Percentiles rank a stretch among this genome's conserved stretches.
Conservation (phyloP, 106 monocot genomes). For the Allium fistulosum region DNA sequence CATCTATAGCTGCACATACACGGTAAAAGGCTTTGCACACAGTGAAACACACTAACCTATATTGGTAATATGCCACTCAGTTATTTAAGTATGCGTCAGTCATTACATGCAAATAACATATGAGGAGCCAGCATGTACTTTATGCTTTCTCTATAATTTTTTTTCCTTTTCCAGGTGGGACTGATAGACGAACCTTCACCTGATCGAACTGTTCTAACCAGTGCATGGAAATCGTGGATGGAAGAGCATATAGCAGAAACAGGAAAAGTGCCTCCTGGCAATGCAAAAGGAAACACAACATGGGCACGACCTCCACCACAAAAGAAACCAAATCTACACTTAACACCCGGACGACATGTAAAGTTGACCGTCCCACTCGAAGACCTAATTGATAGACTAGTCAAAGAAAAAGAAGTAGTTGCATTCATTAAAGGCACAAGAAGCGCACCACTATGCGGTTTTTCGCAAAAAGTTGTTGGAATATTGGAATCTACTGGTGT, state of each 20-base stretch:
- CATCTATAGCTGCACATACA: too few species aligned
- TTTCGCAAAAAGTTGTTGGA: slow-evolving; percentile 83
- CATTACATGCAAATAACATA: too few species aligned
- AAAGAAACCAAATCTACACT: slow-evolving; percentile 55
- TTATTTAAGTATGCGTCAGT: too few species aligned
- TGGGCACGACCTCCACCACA: slow-evolving; percentile 37
- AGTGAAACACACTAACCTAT: too few species aligned
- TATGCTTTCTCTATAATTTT: too few species aligned
- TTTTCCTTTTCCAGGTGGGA: slow-evolving; percentile 34
- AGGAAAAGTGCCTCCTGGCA: slow-evolving; percentile 79
- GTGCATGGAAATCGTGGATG: slow-evolving; percentile 97
- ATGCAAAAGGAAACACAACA: slow-evolving; percentile 63
- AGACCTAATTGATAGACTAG: slow-evolving; percentile 70
- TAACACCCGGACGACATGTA: slow-evolving; percentile 83
- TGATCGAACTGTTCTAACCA: slow-evolving; percentile 50
- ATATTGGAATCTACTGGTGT: slow-evolving; percentile 69
- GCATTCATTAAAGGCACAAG: slow-evolving; percentile 98
- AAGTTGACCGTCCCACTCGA: slow-evolving; percentile 72
- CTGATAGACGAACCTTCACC: slow-evolving; percentile 40
- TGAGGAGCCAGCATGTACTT: too few species aligned
- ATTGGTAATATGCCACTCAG: too few species aligned
- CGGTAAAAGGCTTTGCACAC: too few species aligned
- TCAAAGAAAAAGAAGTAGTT: slow-evolving; percentile 83
- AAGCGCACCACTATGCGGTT: slow-evolving; percentile 79
- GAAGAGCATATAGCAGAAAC: slow-evolving; percentile 75